Evolutionary conservation across 768 basidiomycete species (phyloP).

Genomic region (Suillus brevipes): DNA sequence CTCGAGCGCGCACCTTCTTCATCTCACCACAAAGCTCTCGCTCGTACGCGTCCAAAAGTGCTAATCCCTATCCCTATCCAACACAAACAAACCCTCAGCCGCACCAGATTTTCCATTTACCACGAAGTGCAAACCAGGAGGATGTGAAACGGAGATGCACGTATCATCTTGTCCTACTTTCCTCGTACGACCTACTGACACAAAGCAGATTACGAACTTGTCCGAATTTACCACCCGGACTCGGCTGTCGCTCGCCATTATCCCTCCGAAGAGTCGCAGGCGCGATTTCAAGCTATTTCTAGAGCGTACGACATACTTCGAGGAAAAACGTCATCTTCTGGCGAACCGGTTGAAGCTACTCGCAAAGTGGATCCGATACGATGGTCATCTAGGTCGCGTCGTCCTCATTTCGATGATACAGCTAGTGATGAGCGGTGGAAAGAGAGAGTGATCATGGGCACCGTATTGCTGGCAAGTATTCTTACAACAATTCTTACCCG

Average conservation of each 20-base stretch:
- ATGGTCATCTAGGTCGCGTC: slow-evolving; percentile 39
- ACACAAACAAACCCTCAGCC: slow-evolving; percentile 51
- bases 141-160: slow-evolving; percentile 59
- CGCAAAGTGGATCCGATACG: slow-evolving; percentile 39
- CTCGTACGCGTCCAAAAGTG: slow-evolving; percentile 21
- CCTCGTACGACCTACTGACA: neutral
- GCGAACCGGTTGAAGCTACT: slow-evolving; percentile 15
- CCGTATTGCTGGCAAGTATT: slow-evolving; percentile 47
- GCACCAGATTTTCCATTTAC: slow-evolving; percentile 64
- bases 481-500: neutral
- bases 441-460: slow-evolving; percentile 59
- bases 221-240: slow-evolving; percentile 78
- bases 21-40: slow-evolving; percentile 11
- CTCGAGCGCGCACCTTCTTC: slow-evolving; percentile 6
- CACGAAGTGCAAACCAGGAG: slow-evolving; percentile 46
- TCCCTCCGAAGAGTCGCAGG: slow-evolving; percentile 53
- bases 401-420: slow-evolving; percentile 48
- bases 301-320: slow-evolving; percentile 66
- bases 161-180: slow-evolving; percentile 6
- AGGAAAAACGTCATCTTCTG: slow-evolving; percentile 39
- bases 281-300: slow-evolving; percentile 68
- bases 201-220: slow-evolving; percentile 71
- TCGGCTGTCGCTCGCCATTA: slow-evolving; percentile 45
- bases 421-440: slow-evolving; percentile 63
- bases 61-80: slow-evolving; percentile 52